These are phyloP conservation scores for Tolypocladium tundrense DNA, from an alignment of 2,329 filamentous ascomycete species.

Conservation along the genomic window DNA sequence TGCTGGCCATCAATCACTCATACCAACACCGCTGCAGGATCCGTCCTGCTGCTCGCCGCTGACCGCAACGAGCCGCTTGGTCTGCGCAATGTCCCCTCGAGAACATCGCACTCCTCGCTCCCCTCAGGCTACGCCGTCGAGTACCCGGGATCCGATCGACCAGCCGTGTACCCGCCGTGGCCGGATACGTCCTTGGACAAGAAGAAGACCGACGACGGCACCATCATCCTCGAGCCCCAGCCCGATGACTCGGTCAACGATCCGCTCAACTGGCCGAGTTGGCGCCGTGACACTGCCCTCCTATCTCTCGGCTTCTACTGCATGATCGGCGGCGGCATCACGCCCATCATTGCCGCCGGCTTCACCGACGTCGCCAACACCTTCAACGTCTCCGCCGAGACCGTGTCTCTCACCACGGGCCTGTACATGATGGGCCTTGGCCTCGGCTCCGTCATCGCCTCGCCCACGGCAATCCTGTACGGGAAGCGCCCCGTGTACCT, in stretches of 20 bases:
- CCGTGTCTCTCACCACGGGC: conserved; percentile 79
- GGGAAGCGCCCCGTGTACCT: conserved; percentile 91
- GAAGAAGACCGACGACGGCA: conserved; percentile 73
- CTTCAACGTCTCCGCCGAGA: conserved; percentile 55
- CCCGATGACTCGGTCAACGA: conserved; percentile 87
- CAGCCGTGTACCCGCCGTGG: conserved; percentile 1
- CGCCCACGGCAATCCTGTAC: conserved; percentile 81
- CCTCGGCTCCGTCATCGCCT: conserved; percentile 71
- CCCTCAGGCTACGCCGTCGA: conserved; percentile 33
- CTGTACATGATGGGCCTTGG: conserved; percentile 92
- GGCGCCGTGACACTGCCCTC: conserved; percentile 70
- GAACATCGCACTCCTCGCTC: conserved; percentile 48
- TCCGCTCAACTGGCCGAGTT: conserved; percentile 81
- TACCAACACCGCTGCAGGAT: conserved; percentile 1
- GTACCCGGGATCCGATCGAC: conserved; percentile 13
- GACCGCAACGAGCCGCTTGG: conserved; percentile 9
- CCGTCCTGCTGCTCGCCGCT: conserved; percentile 8
- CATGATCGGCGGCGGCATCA: conserved; percentile 88
- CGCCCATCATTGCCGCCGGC: conserved; percentile 78
- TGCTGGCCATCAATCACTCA: background rate
- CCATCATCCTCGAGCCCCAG: conserved; percentile 82
- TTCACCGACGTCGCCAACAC: conserved; percentile 68
- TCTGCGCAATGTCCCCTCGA: conserved; percentile 37
- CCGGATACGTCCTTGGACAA: conserved; percentile 28
- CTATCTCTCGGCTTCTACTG: conserved; percentile 84